Evolutionary conservation across 1,284 basidiomycete species (phyloP), one percentile per base, ranked within the genome.

Genomic region (Acaromyces ingoldii): DNA sequence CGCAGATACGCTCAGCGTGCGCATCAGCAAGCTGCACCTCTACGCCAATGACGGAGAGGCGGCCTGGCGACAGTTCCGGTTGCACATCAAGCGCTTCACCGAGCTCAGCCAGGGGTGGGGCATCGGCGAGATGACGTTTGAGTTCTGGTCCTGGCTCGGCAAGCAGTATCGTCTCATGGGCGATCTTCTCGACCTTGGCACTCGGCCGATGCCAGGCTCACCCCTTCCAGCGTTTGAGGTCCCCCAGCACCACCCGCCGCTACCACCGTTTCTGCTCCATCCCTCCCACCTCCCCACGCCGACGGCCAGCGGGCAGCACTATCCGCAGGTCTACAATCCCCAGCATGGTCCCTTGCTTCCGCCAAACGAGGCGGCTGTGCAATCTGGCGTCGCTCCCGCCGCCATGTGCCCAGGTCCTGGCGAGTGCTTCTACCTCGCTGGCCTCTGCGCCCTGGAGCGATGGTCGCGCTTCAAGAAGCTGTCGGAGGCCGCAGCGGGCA

Each of bases 71-170:
- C 87, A 91, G 56, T 87, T 93, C 70, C 85, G 84, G 49, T 82
- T 83, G 17, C 92, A 97, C 71, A 81, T 93, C 57, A 83, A 85
- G 26, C 84, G 85, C 52, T 93, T 97, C 63, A 82, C 85, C 5
- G 89, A 92, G 62, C 83, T 97, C 52, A 91, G 88, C 7, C 81
- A 87, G 6, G 87, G 88, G 0, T 97, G 93, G 93, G 90, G 89
- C 2, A 96, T 97, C 49, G 91, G 91, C n/a, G 89, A 91, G 65
- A 87, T 91, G 66, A 95, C 89, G 0, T 95, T 88, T 64, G 95
- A 97, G 75, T 97, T 85, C 72, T 97, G 93, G 93, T 88, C 86
- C 63, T 98, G 92, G 93, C 81, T 91, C 47, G 87, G 88, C 6
- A 81, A 91, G 69, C 91, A 96, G 31, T 72, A 69, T 40, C 50